Evolutionary conservation across 257 asterid genomes (phyloP).

Genomic region (Voacanga thouarsii): DNA sequence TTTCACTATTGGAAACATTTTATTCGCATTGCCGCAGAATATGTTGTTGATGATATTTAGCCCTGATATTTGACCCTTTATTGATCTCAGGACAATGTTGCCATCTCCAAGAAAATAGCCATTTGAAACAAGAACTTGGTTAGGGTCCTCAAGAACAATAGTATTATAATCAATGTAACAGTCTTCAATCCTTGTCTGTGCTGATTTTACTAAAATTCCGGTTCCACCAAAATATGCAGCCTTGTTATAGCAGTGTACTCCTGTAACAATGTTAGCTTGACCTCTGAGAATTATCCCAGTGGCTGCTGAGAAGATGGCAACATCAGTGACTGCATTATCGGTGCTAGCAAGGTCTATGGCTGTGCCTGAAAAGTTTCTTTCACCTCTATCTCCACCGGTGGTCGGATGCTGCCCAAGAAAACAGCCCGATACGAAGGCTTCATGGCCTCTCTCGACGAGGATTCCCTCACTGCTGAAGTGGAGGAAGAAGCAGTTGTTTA

Average conservation of each 20-base stretch:
- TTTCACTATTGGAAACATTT: constrained; percentile 34
- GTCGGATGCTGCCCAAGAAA: constrained; percentile 67
- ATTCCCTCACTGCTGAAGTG: constrained; percentile 51
- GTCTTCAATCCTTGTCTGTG: constrained; percentile 43
- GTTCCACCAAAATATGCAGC: constrained; percentile 53
- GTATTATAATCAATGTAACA: constrained; percentile 51
- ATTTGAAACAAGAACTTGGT: constrained; percentile 35
- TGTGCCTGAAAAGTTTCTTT: constrained; percentile 36
- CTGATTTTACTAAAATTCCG: constrained; percentile 48
- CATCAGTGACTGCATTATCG: constrained; percentile 54
- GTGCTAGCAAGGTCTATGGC: constrained; percentile 60
- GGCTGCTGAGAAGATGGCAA: constrained; percentile 51
- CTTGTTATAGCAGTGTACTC: constrained; percentile 62
- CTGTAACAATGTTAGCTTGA: constrained; percentile 46
- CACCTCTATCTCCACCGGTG: constrained; percentile 45
- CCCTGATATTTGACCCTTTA: constrained; percentile 41
- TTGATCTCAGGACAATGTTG: constrained; percentile 48
- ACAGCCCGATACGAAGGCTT: constrained; percentile 42
- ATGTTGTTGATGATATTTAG: constrained; percentile 43
- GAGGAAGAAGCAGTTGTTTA: constrained; percentile 42
- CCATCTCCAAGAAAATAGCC: constrained; percentile 61
- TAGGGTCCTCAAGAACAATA: constrained; percentile 55
- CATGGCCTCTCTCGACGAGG: constrained; percentile 52
- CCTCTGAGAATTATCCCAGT: constrained; percentile 45
- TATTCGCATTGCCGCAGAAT: constrained; percentile 36